A percentile compares a stretch with the other conserved stretches of the same genome.
Conservation (phyloP, 768 basidiomycete genomes). For the Lactarius akahatsu region DNA sequence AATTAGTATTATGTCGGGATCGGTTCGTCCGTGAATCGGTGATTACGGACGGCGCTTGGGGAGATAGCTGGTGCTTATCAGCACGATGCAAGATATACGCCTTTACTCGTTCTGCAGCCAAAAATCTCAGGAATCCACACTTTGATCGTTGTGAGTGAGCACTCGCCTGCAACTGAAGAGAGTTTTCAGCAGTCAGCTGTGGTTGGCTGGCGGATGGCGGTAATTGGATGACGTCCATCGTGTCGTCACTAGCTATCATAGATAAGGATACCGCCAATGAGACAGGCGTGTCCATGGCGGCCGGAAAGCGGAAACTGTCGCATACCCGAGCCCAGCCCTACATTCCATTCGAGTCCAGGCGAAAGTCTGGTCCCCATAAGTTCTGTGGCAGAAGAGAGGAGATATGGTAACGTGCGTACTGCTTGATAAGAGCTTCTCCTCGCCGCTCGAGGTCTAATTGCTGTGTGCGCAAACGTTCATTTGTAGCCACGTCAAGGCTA, state of each 20-base stretch:
- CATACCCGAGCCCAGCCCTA: not conserved
- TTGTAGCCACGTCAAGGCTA: not conserved
- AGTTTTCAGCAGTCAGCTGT: constrained; percentile 1
- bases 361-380: constrained; percentile 15
- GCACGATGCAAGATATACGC: not conserved
- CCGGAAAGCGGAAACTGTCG: not conserved
- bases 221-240: not conserved
- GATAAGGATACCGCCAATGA: not conserved
- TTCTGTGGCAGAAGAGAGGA: not conserved
- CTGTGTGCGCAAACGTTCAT: constrained; percentile 11
- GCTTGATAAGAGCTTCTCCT: constrained; percentile 16
- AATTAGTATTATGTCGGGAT: not conserved
- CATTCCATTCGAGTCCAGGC: constrained; percentile 17
- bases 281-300: not conserved
- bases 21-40: not conserved
- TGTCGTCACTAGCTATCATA: not conserved
- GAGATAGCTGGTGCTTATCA: not conserved
- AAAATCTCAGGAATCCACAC: not conserved
- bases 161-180: constrained; percentile 18
- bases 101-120: not conserved
- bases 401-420: not conserved
- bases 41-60: not conserved
- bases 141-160: not conserved
- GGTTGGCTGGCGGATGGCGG: not conserved
- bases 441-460: constrained; percentile 18